A percentile compares a stretch with the other conserved stretches of the same genome.
Conservation (phyloP, 768 basidiomycete genomes). For the Suillus subaureus region DNA sequence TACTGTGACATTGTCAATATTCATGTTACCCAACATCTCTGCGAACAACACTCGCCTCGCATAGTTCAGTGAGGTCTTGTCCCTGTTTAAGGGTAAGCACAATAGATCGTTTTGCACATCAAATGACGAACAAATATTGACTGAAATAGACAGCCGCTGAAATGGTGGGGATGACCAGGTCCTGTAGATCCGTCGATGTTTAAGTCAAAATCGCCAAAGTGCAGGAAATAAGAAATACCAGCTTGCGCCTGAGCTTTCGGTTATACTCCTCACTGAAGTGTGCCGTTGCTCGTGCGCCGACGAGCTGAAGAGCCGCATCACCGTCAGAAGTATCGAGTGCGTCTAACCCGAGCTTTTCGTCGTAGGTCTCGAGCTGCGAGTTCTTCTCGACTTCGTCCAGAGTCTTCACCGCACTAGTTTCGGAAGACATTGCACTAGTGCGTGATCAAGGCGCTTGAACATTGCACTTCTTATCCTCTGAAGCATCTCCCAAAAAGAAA, state of each 20-base stretch:
- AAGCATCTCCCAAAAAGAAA: conserved; percentile 5
- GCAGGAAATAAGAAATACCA: conserved; percentile 37
- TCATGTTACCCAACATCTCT: background rate
- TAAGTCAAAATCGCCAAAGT: background rate
- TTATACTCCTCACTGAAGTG: conserved; percentile 68
- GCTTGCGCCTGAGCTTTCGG: conserved; percentile 54
- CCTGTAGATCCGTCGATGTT: conserved; percentile 32
- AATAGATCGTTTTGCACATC: conserved; percentile 1
- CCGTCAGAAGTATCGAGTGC: conserved; percentile 45
- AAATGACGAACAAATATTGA: conserved; percentile 55
- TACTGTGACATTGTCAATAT: conserved; percentile 34
- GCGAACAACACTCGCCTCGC: conserved; percentile 46
- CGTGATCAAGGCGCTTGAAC: conserved; percentile 2
- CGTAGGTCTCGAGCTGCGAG: conserved; percentile 19
- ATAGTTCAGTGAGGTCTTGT: conserved; percentile 72
- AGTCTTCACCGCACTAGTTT: conserved; percentile 14
- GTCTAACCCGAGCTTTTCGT: conserved; percentile 35
- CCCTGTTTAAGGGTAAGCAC: conserved; percentile 37
- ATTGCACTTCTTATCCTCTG: conserved; percentile 16
- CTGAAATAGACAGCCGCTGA: conserved; percentile 71
- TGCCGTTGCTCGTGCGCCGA: conserved; percentile 50
- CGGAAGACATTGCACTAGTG: conserved; percentile 21
- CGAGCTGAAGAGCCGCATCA: conserved; percentile 63
- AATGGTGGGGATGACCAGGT: conserved; percentile 53
- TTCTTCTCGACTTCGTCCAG: conserved; percentile 20